Base-by-base conservation (phyloP, 441 rosid species). In the Aquilaria agallochum region DNA sequence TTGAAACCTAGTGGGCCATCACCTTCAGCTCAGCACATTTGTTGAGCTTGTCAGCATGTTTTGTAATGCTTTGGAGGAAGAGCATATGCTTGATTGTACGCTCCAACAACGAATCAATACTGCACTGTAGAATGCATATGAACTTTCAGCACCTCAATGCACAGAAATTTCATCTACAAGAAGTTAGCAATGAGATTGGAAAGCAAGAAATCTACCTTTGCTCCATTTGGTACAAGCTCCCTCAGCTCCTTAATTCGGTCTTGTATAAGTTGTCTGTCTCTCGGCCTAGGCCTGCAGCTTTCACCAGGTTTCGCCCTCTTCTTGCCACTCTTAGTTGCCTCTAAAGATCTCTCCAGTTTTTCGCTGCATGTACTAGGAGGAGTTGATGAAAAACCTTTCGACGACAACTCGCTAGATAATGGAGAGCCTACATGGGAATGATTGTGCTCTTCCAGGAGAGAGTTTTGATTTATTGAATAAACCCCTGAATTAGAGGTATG, bases 221-320 rank as follows among this genome's bases (percentile, higher is more conserved):
- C 83, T 62, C 97, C 97, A 71, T 79, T 87, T 10, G 99, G 99
- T 48, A 94, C 97, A 67, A 94, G 87, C 69, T 89, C 99, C 66
- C 97, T 76, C 70, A 94, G 83, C 83, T 94, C 97, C 82, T 94
- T 94, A 56, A 94, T 84, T 58, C 97, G 92, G 81, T 94, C 99
- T 64, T 94, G 99, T 74, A 94, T 94, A 67, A 91, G 80, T 64
- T 94, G 99, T 61, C 97, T 80, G 75, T 94, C 99, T 74, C 96
- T 89, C 63, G 97, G 99, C 59, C 99, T 80, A 60, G 97, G 97
- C 78, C 95, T 82, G 67, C 76, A 77, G 68, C 75, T 90, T 83
- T 94, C 99, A 67, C 95, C 95, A 53, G 89, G 87, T 74, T 80
- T 89, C 54, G 92, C 83, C 73, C 92, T 86, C 80, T 79, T 89